These are phyloP conservation scores for Ramularia endophylla DNA, from an alignment of 2,329 filamentous ascomycete species.

Conservation along the genomic window DNA sequence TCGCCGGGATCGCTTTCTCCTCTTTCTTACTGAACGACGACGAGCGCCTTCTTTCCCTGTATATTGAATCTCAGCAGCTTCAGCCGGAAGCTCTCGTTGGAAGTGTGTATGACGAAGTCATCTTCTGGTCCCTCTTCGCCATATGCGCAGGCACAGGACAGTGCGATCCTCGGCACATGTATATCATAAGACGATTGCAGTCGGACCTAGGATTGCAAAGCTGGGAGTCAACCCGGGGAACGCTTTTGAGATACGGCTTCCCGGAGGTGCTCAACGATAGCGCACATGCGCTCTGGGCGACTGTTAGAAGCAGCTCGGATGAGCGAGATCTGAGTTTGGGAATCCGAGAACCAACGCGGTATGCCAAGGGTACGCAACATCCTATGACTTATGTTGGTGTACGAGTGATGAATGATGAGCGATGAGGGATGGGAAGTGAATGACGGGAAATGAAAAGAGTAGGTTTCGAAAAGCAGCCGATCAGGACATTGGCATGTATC, in stretches of 20 bases:
- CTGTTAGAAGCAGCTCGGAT: conserved; percentile 11
- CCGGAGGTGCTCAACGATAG: conserved; percentile 10
- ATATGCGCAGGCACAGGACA: conserved; percentile 15
- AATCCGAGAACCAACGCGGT: conserved; percentile 10
- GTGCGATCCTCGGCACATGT: conserved; percentile 15
- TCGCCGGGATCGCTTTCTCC: conserved; percentile 14
- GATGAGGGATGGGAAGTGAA: too few species aligned
- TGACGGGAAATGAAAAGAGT: too few species aligned
- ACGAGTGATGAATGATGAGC: neutral
- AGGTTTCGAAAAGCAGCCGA: too few species aligned
- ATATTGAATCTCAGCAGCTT: conserved; percentile 9
- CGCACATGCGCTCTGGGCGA: conserved; percentile 14
- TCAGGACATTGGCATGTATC: too few species aligned
- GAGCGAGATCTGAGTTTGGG: conserved; percentile 5
- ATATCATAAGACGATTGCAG: conserved; percentile 11
- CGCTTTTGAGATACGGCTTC: conserved; percentile 9
- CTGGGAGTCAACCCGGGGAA: conserved; percentile 6
- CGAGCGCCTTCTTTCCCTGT: conserved; percentile 8
- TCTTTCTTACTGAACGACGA: conserved; percentile 9
- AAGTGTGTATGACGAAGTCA: conserved; percentile 16
- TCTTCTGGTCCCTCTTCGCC: conserved; percentile 16
- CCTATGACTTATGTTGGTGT: conserved; percentile 10
- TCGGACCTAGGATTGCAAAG: conserved; percentile 6
- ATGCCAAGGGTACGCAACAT: conserved; percentile 11
- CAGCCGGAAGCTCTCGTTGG: conserved; percentile 12